Conservation (phyloP, 2,329 filamentous ascomycete genomes). For the Fusarium foetens region DNA sequence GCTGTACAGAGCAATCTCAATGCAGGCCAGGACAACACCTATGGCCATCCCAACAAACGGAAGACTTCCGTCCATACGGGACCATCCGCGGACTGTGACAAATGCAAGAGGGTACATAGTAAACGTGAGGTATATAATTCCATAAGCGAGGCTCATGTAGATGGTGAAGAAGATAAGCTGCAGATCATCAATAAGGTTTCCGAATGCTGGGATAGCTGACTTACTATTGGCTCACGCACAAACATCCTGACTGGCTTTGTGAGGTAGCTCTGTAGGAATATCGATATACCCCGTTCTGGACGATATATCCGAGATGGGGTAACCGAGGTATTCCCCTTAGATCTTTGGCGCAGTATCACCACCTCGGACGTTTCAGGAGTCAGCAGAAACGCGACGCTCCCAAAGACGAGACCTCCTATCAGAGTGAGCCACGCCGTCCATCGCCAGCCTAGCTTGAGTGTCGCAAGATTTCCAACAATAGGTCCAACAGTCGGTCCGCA, state of each 20-base stretch:
- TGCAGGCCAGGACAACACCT: rapidly evolving
- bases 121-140: neutral
- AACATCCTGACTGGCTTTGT: neutral
- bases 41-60: neutral
- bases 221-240: neutral
- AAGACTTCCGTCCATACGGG: neutral
- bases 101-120: neutral
- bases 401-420: neutral
- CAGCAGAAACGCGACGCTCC: neutral
- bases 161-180: neutral
- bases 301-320: neutral
- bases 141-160: neutral
- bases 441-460: neutral
- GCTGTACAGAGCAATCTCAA: neutral
- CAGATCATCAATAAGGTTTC: neutral
- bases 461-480: neutral
- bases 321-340: neutral
- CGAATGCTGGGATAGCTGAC: neutral
- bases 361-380: neutral
- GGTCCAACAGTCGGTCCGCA: neutral
- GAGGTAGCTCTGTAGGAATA: neutral
- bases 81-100: neutral
- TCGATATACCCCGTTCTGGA: neutral
- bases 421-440: neutral
- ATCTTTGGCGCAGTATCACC: neutral